A percentile compares a stretch with the other conserved stretches of the same genome.
Conservation (phyloP, 2,329 filamentous ascomycete species). For the Myotisia sp. region DNA sequence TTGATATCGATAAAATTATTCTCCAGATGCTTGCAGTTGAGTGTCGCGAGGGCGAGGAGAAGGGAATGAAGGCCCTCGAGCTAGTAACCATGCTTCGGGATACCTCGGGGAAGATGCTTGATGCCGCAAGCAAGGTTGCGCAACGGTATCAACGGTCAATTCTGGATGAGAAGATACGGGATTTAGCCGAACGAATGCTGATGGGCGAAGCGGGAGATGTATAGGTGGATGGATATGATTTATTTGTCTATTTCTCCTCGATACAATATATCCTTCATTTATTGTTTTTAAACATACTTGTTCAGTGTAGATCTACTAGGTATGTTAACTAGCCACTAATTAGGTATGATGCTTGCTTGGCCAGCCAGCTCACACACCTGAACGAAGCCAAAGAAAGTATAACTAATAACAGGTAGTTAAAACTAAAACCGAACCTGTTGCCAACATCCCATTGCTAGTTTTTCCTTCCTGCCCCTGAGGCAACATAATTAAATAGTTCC, state of each 20-base stretch:
- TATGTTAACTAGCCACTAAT: too few species aligned
- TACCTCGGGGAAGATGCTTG: constrained; percentile 72
- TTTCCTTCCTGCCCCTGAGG: neutral
- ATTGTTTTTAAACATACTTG: too few species aligned
- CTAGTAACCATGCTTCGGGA: constrained; percentile 77
- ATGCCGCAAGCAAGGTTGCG: constrained; percentile 80
- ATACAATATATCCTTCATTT: too few species aligned
- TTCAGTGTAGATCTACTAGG: too few species aligned
- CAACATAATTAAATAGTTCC: too few species aligned
- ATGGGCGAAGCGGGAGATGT: constrained; percentile 47
- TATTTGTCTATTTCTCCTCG: too few species aligned
- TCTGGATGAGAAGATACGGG: constrained; percentile 78
- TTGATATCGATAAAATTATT: constrained; percentile 79
- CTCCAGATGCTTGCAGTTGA: constrained; percentile 79
- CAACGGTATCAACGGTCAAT: constrained; percentile 67
- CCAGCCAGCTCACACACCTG: too few species aligned
- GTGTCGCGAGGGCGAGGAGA: constrained; percentile 82
- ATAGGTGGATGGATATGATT: too few species aligned
- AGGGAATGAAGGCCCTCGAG: constrained; percentile 88
- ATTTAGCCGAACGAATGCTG: constrained; percentile 59
- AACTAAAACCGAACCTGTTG: too few species aligned
- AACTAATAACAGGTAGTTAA: too few species aligned
- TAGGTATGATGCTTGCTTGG: too few species aligned
- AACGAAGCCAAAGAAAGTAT: too few species aligned
- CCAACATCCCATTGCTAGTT: neutral